Conservation (phyloP, 306 rosid species). For the Quercus engelmannii region DNA sequence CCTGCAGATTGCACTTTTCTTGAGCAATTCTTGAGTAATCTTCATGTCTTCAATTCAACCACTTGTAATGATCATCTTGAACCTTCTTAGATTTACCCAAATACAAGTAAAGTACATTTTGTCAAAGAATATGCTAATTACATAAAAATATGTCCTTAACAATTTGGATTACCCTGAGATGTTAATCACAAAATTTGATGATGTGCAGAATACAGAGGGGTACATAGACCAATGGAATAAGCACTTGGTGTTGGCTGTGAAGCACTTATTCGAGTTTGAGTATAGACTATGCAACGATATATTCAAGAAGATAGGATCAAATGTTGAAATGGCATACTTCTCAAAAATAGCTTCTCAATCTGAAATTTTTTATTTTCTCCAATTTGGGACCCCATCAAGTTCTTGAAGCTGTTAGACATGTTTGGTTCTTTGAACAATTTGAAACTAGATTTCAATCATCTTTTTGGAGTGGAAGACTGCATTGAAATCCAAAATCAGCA, state of each 20-base stretch:
- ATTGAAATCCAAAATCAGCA: constrained; percentile 45
- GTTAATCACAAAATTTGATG: constrained; percentile 30
- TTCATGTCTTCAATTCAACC: too few species aligned
- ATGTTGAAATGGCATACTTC: constrained; percentile 39
- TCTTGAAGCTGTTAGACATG: constrained; percentile 66
- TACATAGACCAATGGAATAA: constrained; percentile 60
- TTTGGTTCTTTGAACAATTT: constrained; percentile 58
- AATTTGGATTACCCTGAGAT: constrained; percentile 55
- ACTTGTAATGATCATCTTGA: too few species aligned
- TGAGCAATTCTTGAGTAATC: too few species aligned
- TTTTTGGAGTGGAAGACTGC: constrained; percentile 58
- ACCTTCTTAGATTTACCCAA: too few species aligned
- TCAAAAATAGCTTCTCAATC: constrained; percentile 56
- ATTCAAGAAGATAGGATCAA: constrained; percentile 45
- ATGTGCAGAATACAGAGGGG: constrained; percentile 24
- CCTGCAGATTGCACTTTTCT: too few species aligned
- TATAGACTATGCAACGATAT: constrained; percentile 42
- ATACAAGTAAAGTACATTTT: too few species aligned
- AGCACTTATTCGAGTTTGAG: constrained; percentile 48
- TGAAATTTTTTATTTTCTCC: constrained; percentile 51
- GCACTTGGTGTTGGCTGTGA: constrained; percentile 58
- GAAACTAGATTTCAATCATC: constrained; percentile 55
- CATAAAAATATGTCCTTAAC: too few species aligned
- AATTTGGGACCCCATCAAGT: constrained; percentile 71
- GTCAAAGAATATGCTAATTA: too few species aligned